These are phyloP conservation scores for Carex parvula DNA, from an alignment of 176 grass and related monocot genomes.

Conservation along the genomic window DNA sequence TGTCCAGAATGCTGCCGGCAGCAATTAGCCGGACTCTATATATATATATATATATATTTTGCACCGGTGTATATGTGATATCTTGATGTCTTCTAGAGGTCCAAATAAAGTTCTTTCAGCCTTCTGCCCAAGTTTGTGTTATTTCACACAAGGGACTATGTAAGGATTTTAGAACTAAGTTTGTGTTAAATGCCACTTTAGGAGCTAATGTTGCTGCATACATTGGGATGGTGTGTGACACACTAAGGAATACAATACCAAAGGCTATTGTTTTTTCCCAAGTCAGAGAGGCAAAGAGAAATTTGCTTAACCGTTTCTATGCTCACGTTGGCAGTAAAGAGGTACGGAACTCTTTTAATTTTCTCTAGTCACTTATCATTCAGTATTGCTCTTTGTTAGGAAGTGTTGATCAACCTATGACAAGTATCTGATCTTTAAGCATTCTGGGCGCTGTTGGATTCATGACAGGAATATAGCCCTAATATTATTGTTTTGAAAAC, in stretches of 20 bases:
- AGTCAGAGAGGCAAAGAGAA: constrained; percentile 87
- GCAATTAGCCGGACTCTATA: too few species aligned
- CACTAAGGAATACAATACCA: constrained; percentile 82
- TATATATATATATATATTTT: too few species aligned
- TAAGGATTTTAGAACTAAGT: constrained; percentile 6
- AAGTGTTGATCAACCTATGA: background rate
- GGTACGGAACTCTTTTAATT: constrained; percentile 41
- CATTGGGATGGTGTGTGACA: constrained; percentile 90
- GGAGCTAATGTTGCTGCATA: constrained; percentile 97
- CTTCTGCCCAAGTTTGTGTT: background rate
- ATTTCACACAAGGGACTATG: constrained; percentile 1
- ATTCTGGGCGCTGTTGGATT: background rate
- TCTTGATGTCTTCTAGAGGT: background rate
- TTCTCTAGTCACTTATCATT: background rate
- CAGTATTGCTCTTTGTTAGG: background rate
- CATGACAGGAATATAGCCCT: background rate
- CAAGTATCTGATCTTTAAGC: background rate
- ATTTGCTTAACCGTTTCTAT: constrained; percentile 91
- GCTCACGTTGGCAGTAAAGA: constrained; percentile 91
- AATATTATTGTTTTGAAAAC: background rate
- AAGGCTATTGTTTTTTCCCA: constrained; percentile 94
- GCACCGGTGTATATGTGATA: background rate
- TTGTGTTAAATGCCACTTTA: constrained; percentile 26
- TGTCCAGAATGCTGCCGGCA: too few species aligned
- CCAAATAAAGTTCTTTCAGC: background rate